A percentile compares a stretch with the other conserved stretches of the same genome.
Conservation (phyloP, 2,329 filamentous ascomycete species). For the Aspergillaceae sp. region DNA sequence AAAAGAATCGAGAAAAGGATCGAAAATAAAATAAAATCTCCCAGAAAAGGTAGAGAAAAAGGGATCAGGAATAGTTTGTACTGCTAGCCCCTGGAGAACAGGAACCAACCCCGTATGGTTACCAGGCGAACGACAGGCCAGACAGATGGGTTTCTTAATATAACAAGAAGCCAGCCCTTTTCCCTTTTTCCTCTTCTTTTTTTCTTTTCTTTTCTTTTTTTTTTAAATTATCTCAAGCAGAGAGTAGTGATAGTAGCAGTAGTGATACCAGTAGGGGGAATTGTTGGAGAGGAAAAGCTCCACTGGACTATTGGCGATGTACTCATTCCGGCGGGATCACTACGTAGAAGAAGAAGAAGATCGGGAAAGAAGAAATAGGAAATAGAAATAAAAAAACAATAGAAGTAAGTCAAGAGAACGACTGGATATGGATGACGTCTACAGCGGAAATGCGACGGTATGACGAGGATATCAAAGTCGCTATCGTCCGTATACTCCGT, state of each 20-base stretch:
- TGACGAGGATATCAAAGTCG: slow-evolving; percentile 4
- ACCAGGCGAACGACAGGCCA: slow-evolving; percentile 20
- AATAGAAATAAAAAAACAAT: neutral
- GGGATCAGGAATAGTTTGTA: neutral
- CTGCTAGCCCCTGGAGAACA: slow-evolving; percentile 3
- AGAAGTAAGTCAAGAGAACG: too few species aligned
- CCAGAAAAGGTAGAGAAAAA: slow-evolving; percentile 1
- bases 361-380: neutral
- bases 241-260: neutral
- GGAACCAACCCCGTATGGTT: slow-evolving; percentile 12
- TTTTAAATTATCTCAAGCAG: neutral
- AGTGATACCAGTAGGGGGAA: neutral
- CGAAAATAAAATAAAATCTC: slow-evolving; percentile 3
- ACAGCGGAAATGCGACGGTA: slow-evolving; percentile 12
- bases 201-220: neutral
- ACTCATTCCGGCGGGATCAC: neutral
- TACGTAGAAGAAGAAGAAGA: neutral
- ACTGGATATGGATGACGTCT: neutral
- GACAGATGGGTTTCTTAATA: too few species aligned
- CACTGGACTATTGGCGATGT: neutral
- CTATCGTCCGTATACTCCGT: neutral
- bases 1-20: slow-evolving; percentile 4
- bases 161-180: too few species aligned
- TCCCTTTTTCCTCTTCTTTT: too few species aligned
- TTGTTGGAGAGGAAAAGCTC: neutral